Percentiles rank a stretch among this genome's conserved stretches.
Conservation (phyloP, 306 rosid genomes). For the Alnus glutinosa region DNA sequence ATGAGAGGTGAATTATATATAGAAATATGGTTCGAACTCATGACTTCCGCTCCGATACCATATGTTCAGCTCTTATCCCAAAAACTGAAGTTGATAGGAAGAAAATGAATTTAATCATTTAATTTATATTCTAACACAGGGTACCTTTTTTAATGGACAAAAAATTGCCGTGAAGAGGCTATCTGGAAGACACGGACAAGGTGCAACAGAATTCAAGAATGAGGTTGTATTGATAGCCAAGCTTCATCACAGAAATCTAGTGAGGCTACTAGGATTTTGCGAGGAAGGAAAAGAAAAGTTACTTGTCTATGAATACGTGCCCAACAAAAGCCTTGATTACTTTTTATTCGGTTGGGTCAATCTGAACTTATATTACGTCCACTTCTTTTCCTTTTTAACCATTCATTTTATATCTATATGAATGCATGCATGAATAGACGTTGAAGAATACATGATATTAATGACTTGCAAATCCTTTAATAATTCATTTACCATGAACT, state of each 20-base stretch:
- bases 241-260: slow-evolving; percentile 38
- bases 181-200: slow-evolving; percentile 27
- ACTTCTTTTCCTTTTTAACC: not conserved
- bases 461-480: too few relatives aligned
- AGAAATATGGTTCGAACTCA: too few relatives aligned
- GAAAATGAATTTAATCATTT: too few relatives aligned
- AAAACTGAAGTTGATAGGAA: too few relatives aligned
- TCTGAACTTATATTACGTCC: too few relatives aligned
- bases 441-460: too few relatives aligned
- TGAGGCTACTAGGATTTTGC: slow-evolving; percentile 39
- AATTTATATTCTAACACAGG: too few relatives aligned
- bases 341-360: slow-evolving; percentile 36
- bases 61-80: too few relatives aligned
- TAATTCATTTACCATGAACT: too few relatives aligned
- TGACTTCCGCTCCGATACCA: too few relatives aligned
- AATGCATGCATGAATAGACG: not conserved
- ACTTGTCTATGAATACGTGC: slow-evolving; percentile 35
- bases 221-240: slow-evolving; percentile 33
- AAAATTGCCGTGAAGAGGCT: not conserved
- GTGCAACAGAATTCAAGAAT: slow-evolving; percentile 30
- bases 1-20: too few relatives aligned
- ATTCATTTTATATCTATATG: not conserved
- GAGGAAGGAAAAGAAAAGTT: slow-evolving; percentile 30
- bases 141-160: too few relatives aligned
- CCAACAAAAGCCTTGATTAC: slow-evolving; percentile 37